Evolutionary conservation across 2,329 filamentous ascomycete species (phyloP), one percentile per base, ranked within the genome.

Genomic region (Dryadomyces quercivorus): DNA sequence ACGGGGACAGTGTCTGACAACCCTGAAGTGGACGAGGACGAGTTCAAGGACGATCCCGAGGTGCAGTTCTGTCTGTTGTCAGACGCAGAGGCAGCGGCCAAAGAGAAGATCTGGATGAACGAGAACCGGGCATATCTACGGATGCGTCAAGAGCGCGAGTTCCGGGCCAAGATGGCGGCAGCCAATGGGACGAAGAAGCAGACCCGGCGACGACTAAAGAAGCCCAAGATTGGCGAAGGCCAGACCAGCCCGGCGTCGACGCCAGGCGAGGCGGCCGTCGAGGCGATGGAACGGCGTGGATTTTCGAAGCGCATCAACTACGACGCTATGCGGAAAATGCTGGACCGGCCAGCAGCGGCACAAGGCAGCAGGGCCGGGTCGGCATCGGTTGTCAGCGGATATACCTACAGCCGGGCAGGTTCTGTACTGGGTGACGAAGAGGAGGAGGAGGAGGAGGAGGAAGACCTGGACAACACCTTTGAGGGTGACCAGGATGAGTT

Each of bases 101-200:
- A 96, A 67, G 91, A 96, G 67, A 82, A 83, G 57, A 87, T 97
- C 52, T 98, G 93, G 93, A 83, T 95, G 46, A 91, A 92, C 57
- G 84, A 91, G 65, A 97, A 98, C 68, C 90, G 93, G 66, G 89
- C 94, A 61, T 98, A 91, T 80, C 75, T 98, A 43, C 86, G 92
- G 9, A 80, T 83, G 50, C 86, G 94, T 64, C 90, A 96, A 64
- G 82, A 87, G 57, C 95, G 93, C 67, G 76, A 86, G 7, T 85
- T 94, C 55, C 80, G 86, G 43, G 80, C 83, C 56, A 88, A 90
- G 67, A 72, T 80, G 58, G 79, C 60, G 9, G 58, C 58, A 3
- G 58, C 58, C 38, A 59, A 58, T 54, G 59, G 59, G 6, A 52
- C 67, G n/a, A 61, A 61, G 57, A 60, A 60, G 54, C 59, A 59